phyloP scores from a whole-genome alignment of 108 stramenopile species.

The Fistulifera pelliculosa region DNA sequence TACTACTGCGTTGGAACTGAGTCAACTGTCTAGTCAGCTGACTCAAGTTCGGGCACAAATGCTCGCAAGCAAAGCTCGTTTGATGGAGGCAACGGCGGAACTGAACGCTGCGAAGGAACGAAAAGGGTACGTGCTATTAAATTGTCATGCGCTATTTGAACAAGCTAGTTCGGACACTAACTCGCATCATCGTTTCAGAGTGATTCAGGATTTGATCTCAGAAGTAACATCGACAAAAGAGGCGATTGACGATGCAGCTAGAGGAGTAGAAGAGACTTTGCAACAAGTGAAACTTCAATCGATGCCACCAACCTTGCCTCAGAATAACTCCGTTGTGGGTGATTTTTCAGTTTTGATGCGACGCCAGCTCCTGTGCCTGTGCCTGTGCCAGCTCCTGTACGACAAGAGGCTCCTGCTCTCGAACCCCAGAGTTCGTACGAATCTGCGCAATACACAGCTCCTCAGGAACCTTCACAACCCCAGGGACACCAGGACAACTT shows the following conservation, averaged over 20 bases:
- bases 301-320: slow-evolving; percentile 2
- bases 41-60: slow-evolving; percentile 51
- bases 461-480: not conserved
- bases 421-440: too few species aligned
- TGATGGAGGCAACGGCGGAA: slow-evolving; percentile 59
- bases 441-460: not conserved
- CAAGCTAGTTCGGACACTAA: not conserved
- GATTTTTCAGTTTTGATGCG: slow-evolving; percentile 25
- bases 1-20: slow-evolving; percentile 50
- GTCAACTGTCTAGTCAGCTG: slow-evolving; percentile 41
- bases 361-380: slow-evolving; percentile 4
- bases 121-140: slow-evolving; percentile 43
- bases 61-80: slow-evolving; percentile 42
- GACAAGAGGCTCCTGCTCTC: not conserved
- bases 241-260: slow-evolving; percentile 31
- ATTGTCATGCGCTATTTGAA: not conserved
- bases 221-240: slow-evolving; percentile 53
- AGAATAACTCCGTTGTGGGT: slow-evolving; percentile 20
- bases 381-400: not conserved
- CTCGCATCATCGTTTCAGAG: slow-evolving; percentile 7
- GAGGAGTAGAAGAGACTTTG: slow-evolving; percentile 10
- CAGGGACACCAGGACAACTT: not conserved
- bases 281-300: slow-evolving; percentile 10
- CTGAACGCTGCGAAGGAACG: slow-evolving; percentile 66
- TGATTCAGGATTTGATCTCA: slow-evolving; percentile 46